Evolutionary conservation across 2,329 filamentous ascomycete genomes (phyloP), one percentile per base, ranked within the genome.

Genomic region (Didymella exigua): DNA sequence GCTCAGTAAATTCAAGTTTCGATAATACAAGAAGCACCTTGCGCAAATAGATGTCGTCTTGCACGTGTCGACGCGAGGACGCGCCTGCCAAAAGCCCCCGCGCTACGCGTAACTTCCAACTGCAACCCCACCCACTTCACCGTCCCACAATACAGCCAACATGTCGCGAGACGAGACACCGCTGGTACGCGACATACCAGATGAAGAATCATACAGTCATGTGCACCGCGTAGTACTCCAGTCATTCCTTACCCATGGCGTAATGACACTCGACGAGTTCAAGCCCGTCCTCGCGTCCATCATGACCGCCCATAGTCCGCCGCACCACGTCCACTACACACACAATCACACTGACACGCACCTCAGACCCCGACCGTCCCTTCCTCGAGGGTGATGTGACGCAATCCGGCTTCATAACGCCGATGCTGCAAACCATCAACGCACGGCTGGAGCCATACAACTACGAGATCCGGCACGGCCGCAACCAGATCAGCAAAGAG

Each of bases 211-310:
- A 21, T 71, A 71, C 43, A 63, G 61, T 13, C 57, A 96, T 71
- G 82, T 82, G 58, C 90, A 97, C 73, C 88, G 91, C 53, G 93
- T 93, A 8, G 96, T 99, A 70, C 81, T 98, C 0, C 95, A 99
- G 76, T 90, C 90, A 43, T 87, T 99, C 63, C 82, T 97, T 74
- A 86, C 90, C 3, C 86, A 88, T 44, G 89, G 90, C 19, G 86
- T 86, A 38, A 81, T 98, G 74, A 96, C 90, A 0, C 85, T 89
- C 59, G 81, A 86, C 48, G 86, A 96, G 67, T 87, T 88, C 11
- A 86, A 86, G 66, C 84, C 86, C 0, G 79, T 97, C 21, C 81
- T 98, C 13, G 91, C 93, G 11, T 42, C 83, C 27, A 93, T 98
- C 49, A 81, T 89, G 63, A 87, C 85, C 8, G 85, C 83, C 10